These are phyloP conservation scores for Pseudomassariella vexata DNA, from an alignment of 2,329 filamentous ascomycete genomes.

Conservation along the genomic window DNA sequence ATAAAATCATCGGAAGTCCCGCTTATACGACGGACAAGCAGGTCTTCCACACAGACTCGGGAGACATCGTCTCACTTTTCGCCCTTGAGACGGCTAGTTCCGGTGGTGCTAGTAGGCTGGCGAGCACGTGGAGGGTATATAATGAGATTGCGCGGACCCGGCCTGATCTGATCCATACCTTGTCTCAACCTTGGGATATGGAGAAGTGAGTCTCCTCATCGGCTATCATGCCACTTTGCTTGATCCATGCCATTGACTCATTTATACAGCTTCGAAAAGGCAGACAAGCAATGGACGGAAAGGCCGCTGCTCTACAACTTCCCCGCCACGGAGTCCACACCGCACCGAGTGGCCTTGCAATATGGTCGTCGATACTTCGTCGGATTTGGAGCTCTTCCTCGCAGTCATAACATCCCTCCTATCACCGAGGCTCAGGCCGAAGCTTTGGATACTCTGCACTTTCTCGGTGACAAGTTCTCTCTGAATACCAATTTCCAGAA, in stretches of 20 bases:
- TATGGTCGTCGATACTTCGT: slow-evolving; percentile 56
- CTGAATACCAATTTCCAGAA: slow-evolving; percentile 39
- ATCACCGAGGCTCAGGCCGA: slow-evolving; percentile 48
- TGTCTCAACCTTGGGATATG: slow-evolving; percentile 46
- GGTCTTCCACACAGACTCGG: slow-evolving; percentile 55
- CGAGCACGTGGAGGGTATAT: slow-evolving; percentile 55
- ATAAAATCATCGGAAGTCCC: slow-evolving; percentile 45
- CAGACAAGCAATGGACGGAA: slow-evolving; percentile 35
- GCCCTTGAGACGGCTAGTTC: slow-evolving; percentile 44
- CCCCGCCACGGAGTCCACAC: slow-evolving; percentile 33
- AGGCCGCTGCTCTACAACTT: slow-evolving; percentile 53
- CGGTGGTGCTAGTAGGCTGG: slow-evolving; percentile 53
- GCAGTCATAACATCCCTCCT: slow-evolving; percentile 48
- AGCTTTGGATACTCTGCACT: slow-evolving; percentile 45
- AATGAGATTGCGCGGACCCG: slow-evolving; percentile 54
- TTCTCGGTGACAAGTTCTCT: slow-evolving; percentile 38
- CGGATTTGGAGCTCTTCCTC: slow-evolving; percentile 48
- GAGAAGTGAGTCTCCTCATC: slow-evolving; percentile 32
- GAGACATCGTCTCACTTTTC: slow-evolving; percentile 55
- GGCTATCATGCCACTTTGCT: background rate
- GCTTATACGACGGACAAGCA: slow-evolving; percentile 57
- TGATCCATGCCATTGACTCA: too few species aligned
- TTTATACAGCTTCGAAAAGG: slow-evolving; percentile 43
- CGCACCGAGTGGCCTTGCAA: slow-evolving; percentile 53
- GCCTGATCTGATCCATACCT: slow-evolving; percentile 53